Base-by-base conservation (phyloP, 2,329 filamentous ascomycete species). In the Seiridium cupressi region DNA sequence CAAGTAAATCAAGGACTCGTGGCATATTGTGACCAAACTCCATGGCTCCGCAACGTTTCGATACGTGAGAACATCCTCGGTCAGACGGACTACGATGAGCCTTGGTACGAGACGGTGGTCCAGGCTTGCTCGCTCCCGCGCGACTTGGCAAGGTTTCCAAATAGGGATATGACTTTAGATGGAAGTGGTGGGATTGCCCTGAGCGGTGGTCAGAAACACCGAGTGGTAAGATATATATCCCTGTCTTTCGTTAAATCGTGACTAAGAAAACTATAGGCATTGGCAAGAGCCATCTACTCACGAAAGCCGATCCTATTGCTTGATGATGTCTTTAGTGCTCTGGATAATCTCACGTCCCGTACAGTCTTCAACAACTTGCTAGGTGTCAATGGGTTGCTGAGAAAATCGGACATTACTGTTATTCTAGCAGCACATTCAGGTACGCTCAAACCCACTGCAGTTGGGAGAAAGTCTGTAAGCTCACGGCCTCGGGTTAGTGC, bases 1-100 rank as follows among this genome's bases (percentile, higher is more conserved):
- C 1, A 51, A 38, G n/a, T 49, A 18, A 93, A 91, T 71, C 89
- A 95, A 66, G 35, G 11, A 71, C 92, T 97, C 4, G 35, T 71
- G 46, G 67, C 67, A 0, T 72, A 63, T 60, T 70, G 68, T 48
- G 62, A 61, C 35, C 70, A 73, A 34, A 67, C 58, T 0, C 61
- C 68, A 3, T 72, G 68, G 67, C 56, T 69, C 9, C 62, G 59
- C 26, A 68, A 69, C 59, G 48, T 40, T 4, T 64, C 64, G 7
- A 59, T 72, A 5, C 65, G 63, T 13, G 58, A 70, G 11, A 68
- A 64, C 47, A 69, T 73, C 40, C 34, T 68, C 9, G 68, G 68
- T 3, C 26, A 44, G 3, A 60, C 57, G 2, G 34, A 47, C 8
- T 64, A 64, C 42, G 65, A 72, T 44, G 40, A 57, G 5, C 40